These are phyloP conservation scores for Fusarium penzigii DNA, from an alignment of 2,329 filamentous ascomycete genomes.

Conservation along the genomic window DNA sequence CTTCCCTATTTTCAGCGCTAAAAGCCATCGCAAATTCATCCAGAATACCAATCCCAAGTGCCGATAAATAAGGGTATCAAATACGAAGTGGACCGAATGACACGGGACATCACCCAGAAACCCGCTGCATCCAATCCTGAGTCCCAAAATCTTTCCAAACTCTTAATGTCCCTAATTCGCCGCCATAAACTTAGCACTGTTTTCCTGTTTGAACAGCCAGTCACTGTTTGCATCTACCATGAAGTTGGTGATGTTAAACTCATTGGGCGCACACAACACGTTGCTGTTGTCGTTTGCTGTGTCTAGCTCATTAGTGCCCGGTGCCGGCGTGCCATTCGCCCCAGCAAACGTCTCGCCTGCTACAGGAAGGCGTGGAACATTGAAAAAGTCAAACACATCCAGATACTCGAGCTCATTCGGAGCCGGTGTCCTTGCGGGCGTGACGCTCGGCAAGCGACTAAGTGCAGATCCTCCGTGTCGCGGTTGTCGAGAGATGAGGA, in stretches of 20 bases:
- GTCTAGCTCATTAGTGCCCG: slow-evolving; percentile 28
- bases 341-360: slow-evolving; percentile 38
- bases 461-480: slow-evolving; percentile 42
- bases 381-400: slow-evolving; percentile 94
- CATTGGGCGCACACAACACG: slow-evolving; percentile 47
- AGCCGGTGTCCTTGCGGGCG: slow-evolving; percentile 68
- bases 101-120: too few species aligned
- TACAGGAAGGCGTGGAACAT: slow-evolving; percentile 72
- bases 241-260: slow-evolving; percentile 78
- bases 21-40: too few species aligned
- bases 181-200: slow-evolving; percentile 30
- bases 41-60: too few species aligned
- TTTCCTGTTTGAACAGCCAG: slow-evolving; percentile 67
- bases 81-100: too few species aligned
- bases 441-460: slow-evolving; percentile 53
- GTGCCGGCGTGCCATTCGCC: slow-evolving; percentile 17
- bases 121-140: too few species aligned
- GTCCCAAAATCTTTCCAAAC: neutral
- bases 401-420: slow-evolving; percentile 86
- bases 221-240: slow-evolving; percentile 74
- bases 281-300: slow-evolving; percentile 27
- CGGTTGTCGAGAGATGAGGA: slow-evolving; percentile 83
- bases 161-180: slow-evolving; percentile 9
- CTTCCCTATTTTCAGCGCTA: too few species aligned
- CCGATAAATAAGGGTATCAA: too few species aligned